Evolutionary conservation across 371 early-diverging fungal species (phyloP), one percentile per base, ranked within the genome.

Genomic region (Mortierella sp.): DNA sequence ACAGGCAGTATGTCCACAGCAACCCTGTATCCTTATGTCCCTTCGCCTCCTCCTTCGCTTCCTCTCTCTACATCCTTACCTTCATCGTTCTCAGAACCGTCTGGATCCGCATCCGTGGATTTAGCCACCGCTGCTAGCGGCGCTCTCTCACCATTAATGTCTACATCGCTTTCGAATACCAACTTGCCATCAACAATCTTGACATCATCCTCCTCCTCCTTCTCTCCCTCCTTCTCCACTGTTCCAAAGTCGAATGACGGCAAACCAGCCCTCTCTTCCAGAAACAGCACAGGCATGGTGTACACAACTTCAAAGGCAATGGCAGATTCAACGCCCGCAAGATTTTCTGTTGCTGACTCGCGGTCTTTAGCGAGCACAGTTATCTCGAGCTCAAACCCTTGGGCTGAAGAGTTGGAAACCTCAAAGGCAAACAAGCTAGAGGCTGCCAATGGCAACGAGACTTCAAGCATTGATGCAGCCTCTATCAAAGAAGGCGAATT

Each of bases 341-440:
- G 81, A 40, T 80, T 80, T 62, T 80, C 81, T 2, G 61, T 80
- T 17, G 81, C 81, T 0, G 81, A 80, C 19, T 61, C 81, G 2
- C 61, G 81, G 5, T 80, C 81, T 17, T 61, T 78, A 34, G 78
- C 78, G 1, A 55, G 37, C 34, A 10, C 67, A 28, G 55, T 74
- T 28, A 64, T 65, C 3, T 40, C 75, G n/a, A 55, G 40, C 12
- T 43, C 63, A 22, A 75, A 80, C 55, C 75, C 81, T 15, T 80
- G 81, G 81, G 81, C 81, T 3, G 81, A 80, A 29, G 81, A 80
- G 19, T n/a, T 68, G 7, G 81, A 80, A 26, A 45, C 81, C n/a
- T 9, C 40, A n/a, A 40, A 12, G 13, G 42, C 60, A 40, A 29
- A n/a, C 23, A 60, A 60, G 26, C 3, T 29, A 15, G 42, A 26